phyloP scores from a whole-genome alignment of 345 rosid genomes.

The Dipteronia dyeriana region DNA sequence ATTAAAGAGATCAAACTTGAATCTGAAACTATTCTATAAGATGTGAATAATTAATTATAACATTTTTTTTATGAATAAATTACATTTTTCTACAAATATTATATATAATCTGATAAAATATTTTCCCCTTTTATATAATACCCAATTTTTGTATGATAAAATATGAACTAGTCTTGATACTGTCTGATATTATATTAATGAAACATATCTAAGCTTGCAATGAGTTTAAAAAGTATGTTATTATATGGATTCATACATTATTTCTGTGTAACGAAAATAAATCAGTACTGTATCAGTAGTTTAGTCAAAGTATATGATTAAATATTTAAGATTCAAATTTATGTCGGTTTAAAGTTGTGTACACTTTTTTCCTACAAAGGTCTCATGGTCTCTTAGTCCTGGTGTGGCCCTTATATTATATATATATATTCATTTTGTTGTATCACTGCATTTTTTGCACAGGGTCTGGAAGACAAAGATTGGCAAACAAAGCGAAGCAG shows the following conservation, averaged over 20 bases:
- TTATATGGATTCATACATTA: not conserved
- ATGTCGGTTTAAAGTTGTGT: not conserved
- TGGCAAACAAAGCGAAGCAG: slow-evolving; percentile 99
- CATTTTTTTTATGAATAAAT: too few relatives aligned
- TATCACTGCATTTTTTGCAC: slow-evolving; percentile 2
- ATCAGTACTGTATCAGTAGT: not conserved
- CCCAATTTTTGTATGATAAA: not conserved
- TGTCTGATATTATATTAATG: not conserved
- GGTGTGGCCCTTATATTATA: not conserved
- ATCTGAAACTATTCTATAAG: too few relatives aligned
- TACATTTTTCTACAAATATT: too few relatives aligned
- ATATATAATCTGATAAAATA: too few relatives aligned
- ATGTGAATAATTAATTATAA: too few relatives aligned
- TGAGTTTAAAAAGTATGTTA: not conserved
- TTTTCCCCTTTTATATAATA: not conserved
- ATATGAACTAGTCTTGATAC: not conserved
- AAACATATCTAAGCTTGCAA: not conserved
- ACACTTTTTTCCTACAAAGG: not conserved
- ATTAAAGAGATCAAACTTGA: too few relatives aligned
- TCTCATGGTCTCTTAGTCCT: not conserved
- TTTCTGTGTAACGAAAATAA: not conserved
- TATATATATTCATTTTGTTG: not conserved
- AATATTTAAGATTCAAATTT: not conserved
- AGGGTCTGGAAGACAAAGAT: slow-evolving; percentile 97
- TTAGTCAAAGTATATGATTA: not conserved